Percentiles rank a stretch among this genome's conserved stretches.
Evolutionary conservation across 441 rosid species (phyloP).

Genomic region (Francoa sonchifolia): DNA sequence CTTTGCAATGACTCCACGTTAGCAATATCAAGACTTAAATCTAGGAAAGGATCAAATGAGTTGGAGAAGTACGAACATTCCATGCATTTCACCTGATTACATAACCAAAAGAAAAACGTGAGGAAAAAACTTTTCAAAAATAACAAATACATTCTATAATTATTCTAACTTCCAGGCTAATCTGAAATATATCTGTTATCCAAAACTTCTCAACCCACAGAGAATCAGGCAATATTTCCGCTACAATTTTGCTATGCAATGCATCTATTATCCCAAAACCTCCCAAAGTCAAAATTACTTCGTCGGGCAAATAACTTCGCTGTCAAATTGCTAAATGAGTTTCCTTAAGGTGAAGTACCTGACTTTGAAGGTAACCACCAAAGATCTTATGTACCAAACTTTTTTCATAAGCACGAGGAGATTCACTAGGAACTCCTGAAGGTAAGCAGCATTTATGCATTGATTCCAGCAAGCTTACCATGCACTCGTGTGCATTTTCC

Average conservation of each 20-base stretch:
- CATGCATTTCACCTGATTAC: conserved; percentile 69
- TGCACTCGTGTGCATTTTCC: conserved; percentile 96
- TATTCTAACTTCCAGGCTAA: too few species aligned
- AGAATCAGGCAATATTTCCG: too few species aligned
- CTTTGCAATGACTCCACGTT: conserved; percentile 65
- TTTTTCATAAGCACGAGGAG: conserved; percentile 78
- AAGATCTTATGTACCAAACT: conserved; percentile 93
- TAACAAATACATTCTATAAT: too few species aligned
- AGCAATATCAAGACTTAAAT: conserved; percentile 75
- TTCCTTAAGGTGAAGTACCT: conserved; percentile 28
- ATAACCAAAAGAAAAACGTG: too few species aligned
- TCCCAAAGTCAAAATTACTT: not conserved
- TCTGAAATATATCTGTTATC: too few species aligned
- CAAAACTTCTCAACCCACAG: too few species aligned
- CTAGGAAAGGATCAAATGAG: conserved; percentile 83
- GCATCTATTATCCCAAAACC: not conserved
- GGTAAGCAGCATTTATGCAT: conserved; percentile 98
- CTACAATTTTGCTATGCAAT: too few species aligned
- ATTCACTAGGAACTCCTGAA: conserved; percentile 86
- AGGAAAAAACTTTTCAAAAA: too few species aligned
- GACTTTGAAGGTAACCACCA: conserved; percentile 91
- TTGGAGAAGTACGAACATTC: conserved; percentile 73
- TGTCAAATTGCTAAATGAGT: not conserved
- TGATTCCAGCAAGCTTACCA: conserved; percentile 88
- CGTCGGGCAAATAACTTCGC: not conserved